phyloP scores from a whole-genome alignment of 2,329 filamentous ascomycete genomes.

The Clathrospora elynae region DNA sequence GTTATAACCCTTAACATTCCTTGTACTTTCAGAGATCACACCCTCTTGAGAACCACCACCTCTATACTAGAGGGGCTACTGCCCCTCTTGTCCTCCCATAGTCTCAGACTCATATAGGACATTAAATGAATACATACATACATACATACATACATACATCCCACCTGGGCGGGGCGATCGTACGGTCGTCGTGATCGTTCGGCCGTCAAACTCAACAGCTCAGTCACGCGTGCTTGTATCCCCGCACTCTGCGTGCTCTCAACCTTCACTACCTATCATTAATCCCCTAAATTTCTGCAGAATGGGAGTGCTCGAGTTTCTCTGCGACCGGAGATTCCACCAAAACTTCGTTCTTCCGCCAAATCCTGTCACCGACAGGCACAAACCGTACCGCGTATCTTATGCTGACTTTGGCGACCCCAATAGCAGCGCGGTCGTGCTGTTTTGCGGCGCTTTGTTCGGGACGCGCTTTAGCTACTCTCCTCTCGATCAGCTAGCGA shows the following conservation, averaged over 20 bases:
- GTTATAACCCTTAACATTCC: too few relatives aligned
- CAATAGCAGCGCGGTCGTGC: conserved; percentile 35
- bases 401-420: conserved; percentile 40
- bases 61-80: too few relatives aligned
- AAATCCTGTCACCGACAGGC: conserved; percentile 23
- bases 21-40: too few relatives aligned
- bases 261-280: not conserved
- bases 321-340: conserved; percentile 40
- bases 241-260: not conserved
- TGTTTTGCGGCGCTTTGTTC: conserved; percentile 40
- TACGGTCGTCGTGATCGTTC: too few relatives aligned
- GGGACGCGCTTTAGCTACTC: conserved; percentile 32
- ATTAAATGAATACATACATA: too few relatives aligned
- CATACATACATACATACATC: too few relatives aligned
- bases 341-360: conserved; percentile 29
- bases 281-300: not conserved
- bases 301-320: conserved; percentile 35
- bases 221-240: too few relatives aligned
- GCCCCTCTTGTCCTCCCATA: too few relatives aligned
- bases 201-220: too few relatives aligned
- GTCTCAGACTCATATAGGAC: too few relatives aligned
- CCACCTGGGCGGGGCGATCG: too few relatives aligned
- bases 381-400: conserved; percentile 30
- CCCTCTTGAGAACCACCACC: too few relatives aligned
- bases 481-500: conserved; percentile 36